phyloP scores from a whole-genome alignment of 805 yeast genomes.

The Candida pseudoglaebosa region DNA sequence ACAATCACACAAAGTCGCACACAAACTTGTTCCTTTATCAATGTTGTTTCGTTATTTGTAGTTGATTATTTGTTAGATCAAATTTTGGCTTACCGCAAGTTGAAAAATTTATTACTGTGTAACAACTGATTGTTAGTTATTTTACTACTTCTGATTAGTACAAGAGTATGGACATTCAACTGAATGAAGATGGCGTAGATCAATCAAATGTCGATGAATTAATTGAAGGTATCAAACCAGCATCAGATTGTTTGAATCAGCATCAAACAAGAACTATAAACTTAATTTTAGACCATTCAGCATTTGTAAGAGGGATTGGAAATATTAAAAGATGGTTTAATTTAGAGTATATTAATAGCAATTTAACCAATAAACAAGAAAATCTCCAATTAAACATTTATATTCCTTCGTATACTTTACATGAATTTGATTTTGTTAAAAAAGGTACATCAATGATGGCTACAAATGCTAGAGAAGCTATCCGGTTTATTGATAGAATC shows the following conservation, averaged over 20 bases:
- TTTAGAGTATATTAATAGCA: constrained; percentile 27
- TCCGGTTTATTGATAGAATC: constrained; percentile 53
- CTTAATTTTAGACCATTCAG: constrained; percentile 63
- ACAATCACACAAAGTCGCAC: too few species aligned
- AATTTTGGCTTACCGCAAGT: not conserved
- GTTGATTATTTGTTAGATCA: too few species aligned
- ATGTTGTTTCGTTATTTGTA: too few species aligned
- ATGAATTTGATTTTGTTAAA: constrained; percentile 55
- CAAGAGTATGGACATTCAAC: constrained; percentile 8
- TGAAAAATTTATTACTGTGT: too few species aligned
- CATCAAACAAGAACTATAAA: constrained; percentile 17
- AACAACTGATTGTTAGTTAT: too few species aligned
- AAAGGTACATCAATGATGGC: constrained; percentile 54
- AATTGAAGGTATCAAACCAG: not conserved
- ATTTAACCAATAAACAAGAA: constrained; percentile 17
- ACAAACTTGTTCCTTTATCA: too few species aligned
- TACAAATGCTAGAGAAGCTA: constrained; percentile 62
- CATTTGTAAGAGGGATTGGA: constrained; percentile 65
- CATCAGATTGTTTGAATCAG: not conserved
- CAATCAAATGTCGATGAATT: constrained; percentile 3
- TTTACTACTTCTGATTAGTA: constrained; percentile 9
- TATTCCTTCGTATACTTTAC: constrained; percentile 55
- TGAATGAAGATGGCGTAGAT: not conserved
- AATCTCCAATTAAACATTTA: constrained; percentile 31
- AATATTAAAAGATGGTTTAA: constrained; percentile 62